Percentiles rank a stretch among this genome's conserved stretches.
Evolutionary conservation across 2,329 filamentous ascomycete genomes (phyloP).

Genomic region (Microdochium trichocladiopsis): DNA sequence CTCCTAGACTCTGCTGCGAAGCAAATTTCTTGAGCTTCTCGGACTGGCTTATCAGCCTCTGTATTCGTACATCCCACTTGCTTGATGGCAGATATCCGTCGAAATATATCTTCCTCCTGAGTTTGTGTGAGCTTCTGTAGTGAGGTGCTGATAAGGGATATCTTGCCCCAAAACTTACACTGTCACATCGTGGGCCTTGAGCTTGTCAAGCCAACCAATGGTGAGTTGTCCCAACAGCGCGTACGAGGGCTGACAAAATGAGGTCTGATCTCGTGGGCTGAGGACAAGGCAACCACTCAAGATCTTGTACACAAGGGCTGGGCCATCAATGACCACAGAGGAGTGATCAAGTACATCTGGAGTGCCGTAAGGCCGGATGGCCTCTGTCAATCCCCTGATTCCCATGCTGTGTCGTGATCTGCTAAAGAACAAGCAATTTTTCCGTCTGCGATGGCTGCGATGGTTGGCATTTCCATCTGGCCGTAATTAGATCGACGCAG

Average conservation of each 20-base stretch:
- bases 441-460: no score
- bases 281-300: conserved; percentile 47
- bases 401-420: no score
- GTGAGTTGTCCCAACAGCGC: conserved; percentile 51
- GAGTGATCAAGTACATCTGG: conserved; percentile 30
- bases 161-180: conserved; percentile 48
- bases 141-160: conserved; percentile 9
- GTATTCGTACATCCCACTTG: conserved; percentile 57
- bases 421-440: no score
- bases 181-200: conserved; percentile 46
- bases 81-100: conserved; percentile 69
- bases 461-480: no score
- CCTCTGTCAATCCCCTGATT: conserved; percentile 46
- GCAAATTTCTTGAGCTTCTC: conserved; percentile 38
- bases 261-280: conserved; percentile 28
- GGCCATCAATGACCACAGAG: conserved; percentile 63
- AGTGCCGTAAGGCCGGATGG: conserved; percentile 45
- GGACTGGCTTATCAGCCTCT: conserved; percentile 52
- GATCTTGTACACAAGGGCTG: conserved; percentile 69
- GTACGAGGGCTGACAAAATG: conserved; percentile 55
- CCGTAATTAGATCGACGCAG: no score
- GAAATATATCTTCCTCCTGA: conserved; percentile 68
- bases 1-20: not conserved
- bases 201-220: conserved; percentile 53
- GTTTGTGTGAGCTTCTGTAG: conserved; percentile 7